Evolutionary conservation across 257 asterid genomes (phyloP).

Genomic region (Phtheirospermum japonicum): DNA sequence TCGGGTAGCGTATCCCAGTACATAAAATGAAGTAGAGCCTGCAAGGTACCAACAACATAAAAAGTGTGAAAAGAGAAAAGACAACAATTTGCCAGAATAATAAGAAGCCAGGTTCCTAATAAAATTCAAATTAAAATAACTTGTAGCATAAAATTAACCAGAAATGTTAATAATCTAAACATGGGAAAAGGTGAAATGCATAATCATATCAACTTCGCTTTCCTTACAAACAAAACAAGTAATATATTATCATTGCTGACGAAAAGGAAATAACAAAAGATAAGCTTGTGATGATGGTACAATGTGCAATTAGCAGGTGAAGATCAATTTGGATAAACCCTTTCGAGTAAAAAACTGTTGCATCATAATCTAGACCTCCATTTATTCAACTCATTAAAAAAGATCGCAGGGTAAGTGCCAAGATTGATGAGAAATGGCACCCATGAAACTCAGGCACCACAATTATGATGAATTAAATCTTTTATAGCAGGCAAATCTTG

Average conservation of each 20-base stretch:
- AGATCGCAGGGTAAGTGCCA: neutral
- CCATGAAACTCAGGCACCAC: neutral
- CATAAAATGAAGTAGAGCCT: constrained; percentile 89
- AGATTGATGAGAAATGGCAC: neutral
- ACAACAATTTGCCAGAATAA: constrained; percentile 34
- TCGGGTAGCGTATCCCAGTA: constrained; percentile 89
- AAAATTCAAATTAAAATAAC: neutral
- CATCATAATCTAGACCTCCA: neutral
- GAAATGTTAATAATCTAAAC: constrained; percentile 15
- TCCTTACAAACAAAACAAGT: neutral
- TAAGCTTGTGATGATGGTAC: neutral
- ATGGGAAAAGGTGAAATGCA: constrained; percentile 5
- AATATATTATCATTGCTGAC: neutral
- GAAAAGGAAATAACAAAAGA: neutral
- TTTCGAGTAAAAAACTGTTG: neutral
- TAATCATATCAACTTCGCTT: constrained; percentile 2
- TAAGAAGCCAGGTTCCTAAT: neutral
- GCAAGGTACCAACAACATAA: constrained; percentile 22
- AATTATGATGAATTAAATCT: neutral
- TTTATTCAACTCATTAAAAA: constrained; percentile 2
- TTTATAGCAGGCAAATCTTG: neutral
- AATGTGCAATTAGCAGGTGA: neutral
- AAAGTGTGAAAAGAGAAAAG: neutral
- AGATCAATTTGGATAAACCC: constrained; percentile 12
- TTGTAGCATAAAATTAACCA: neutral